A percentile compares a stretch with the other conserved stretches of the same genome.
phyloP scores from a whole-genome alignment of 495 filamentous ascomycete genomes.

The Corynascus novoguineensis region DNA sequence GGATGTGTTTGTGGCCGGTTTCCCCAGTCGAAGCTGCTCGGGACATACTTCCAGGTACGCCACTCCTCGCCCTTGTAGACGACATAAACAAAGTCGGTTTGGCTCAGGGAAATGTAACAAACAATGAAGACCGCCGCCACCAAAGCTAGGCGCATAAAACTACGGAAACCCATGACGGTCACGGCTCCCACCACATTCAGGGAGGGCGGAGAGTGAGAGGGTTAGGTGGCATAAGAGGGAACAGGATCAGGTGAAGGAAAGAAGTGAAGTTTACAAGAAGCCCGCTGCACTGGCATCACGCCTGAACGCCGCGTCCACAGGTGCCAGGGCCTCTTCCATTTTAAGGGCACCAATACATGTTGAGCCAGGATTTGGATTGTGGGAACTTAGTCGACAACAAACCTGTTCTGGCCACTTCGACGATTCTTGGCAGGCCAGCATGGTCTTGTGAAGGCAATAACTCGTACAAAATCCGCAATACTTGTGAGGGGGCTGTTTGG shows the following conservation, averaged over 20 bases:
- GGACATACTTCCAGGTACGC: constrained; percentile 25
- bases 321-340: too few species aligned
- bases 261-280: neutral
- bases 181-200: constrained; percentile 23
- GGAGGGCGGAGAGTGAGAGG: neutral
- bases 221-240: neutral
- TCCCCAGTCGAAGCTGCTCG: constrained; percentile 42
- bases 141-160: constrained; percentile 22
- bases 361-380: neutral
- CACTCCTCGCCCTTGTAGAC: neutral
- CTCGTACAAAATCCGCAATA: too few species aligned
- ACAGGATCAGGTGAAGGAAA: neutral
- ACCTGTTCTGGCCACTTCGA: neutral
- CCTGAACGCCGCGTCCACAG: too few species aligned
- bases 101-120: constrained; percentile 17
- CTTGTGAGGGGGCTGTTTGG: neutral
- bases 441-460: too few species aligned
- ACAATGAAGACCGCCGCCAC: constrained; percentile 20
- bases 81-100: neutral
- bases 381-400: too few species aligned
- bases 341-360: neutral
- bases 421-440: neutral
- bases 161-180: constrained; percentile 24
- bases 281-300: neutral
- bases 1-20: constrained; percentile 29